Evolutionary conservation across 306 rosid genomes (phyloP).

Genomic region (Luffa acutangula): DNA sequence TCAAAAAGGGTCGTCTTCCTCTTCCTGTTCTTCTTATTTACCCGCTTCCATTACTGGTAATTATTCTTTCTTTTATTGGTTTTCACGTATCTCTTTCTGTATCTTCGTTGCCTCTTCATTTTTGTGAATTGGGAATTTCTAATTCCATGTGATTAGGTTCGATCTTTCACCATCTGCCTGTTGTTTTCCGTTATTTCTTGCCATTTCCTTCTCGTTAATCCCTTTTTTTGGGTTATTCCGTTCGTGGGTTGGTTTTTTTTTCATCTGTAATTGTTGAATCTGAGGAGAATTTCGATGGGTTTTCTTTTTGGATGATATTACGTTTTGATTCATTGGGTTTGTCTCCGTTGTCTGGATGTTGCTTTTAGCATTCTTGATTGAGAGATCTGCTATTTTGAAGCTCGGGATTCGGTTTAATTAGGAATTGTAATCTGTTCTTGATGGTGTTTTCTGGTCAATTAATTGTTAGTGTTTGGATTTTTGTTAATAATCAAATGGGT

Average conservation of each 20-base stretch:
- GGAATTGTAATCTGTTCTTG: background rate
- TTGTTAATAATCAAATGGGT: background rate
- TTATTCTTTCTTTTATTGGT: background rate
- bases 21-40: slow-evolving; percentile 6
- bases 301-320: background rate
- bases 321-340: background rate
- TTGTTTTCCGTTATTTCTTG: background rate
- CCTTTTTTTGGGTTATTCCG: background rate
- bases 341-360: background rate
- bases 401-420: background rate
- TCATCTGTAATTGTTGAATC: background rate
- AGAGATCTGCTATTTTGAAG: slow-evolving; percentile 15
- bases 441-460: background rate
- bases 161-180: background rate
- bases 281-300: background rate
- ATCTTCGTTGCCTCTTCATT: background rate
- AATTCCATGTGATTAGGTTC: background rate
- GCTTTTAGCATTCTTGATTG: slow-evolving; percentile 8
- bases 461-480: slow-evolving; percentile 7
- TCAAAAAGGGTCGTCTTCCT: slow-evolving; percentile 30
- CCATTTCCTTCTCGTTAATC: background rate
- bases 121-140: background rate
- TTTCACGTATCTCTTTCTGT: background rate
- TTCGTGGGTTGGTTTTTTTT: background rate
- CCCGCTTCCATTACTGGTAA: slow-evolving; percentile 31